Conservation (phyloP, 441 rosid genomes). For the Euphorbia schlechtendalii region DNA sequence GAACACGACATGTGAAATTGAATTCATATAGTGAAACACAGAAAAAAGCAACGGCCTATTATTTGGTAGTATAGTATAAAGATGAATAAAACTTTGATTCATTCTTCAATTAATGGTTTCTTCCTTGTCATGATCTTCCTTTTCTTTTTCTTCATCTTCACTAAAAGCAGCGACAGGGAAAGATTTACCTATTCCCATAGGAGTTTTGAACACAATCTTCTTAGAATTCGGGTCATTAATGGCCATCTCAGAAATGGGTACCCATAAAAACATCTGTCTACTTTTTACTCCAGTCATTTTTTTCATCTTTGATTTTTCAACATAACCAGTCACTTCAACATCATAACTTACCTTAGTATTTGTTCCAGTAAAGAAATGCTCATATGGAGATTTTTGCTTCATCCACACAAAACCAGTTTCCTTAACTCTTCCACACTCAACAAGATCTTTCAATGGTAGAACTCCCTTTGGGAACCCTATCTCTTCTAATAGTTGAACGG, state of each 20-base stretch:
- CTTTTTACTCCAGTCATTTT: slow-evolving; percentile 90
- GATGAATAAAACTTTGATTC: no score
- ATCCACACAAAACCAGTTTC: slow-evolving; percentile 94
- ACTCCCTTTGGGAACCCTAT: slow-evolving; percentile 92
- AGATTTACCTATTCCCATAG: slow-evolving; percentile 88
- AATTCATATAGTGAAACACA: no score
- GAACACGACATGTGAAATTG: no score
- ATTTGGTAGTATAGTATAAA: no score
- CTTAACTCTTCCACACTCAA: slow-evolving; percentile 76
- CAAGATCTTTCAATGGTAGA: slow-evolving; percentile 70
- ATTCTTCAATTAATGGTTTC: no score
- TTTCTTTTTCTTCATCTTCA: slow-evolving; percentile 62
- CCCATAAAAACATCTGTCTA: slow-evolving; percentile 81
- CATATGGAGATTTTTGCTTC: slow-evolving; percentile 69
- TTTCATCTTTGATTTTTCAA: slow-evolving; percentile 80
- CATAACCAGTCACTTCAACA: slow-evolving; percentile 68
- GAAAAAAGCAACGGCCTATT: no score
- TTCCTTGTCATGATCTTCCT: no score
- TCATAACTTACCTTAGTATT: slow-evolving; percentile 60
- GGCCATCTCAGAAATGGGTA: slow-evolving; percentile 77
- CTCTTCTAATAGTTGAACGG: slow-evolving; percentile 68
- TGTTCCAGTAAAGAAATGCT: slow-evolving; percentile 65
- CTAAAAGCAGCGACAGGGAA: slow-evolving; percentile 62
- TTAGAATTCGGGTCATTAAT: slow-evolving; percentile 43
- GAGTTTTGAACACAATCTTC: slow-evolving; percentile 69